These are phyloP conservation scores for Aspergillus calidoustus DNA, from an alignment of 2,329 filamentous ascomycete species.

Conservation along the genomic window DNA sequence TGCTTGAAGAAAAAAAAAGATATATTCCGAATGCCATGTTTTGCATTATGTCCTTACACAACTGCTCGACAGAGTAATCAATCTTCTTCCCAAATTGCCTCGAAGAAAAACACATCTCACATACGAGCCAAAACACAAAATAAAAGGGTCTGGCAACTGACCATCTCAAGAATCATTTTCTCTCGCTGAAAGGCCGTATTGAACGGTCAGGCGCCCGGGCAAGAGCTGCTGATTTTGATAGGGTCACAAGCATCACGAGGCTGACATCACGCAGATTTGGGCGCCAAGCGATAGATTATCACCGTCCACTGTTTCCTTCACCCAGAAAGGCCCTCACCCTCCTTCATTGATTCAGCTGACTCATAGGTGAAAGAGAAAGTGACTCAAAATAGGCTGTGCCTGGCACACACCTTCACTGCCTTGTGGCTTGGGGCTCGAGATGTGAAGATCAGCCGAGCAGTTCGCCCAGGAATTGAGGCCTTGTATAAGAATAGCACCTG, in stretches of 20 bases:
- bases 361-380: conserved; percentile 17
- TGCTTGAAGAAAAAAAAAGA: too few species aligned
- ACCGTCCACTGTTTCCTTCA: background rate
- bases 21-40: too few species aligned
- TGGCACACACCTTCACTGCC: conserved; percentile 21
- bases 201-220: conserved; percentile 10
- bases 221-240: conserved; percentile 20
- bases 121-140: background rate
- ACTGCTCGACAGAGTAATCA: background rate
- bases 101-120: background rate
- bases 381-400: conserved; percentile 23
- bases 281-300: conserved; percentile 20
- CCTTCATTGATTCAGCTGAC: conserved; percentile 24
- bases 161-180: background rate
- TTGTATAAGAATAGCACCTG: conserved; percentile 18
- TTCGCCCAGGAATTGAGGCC: background rate
- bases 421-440: conserved; percentile 20
- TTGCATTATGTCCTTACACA: too few species aligned
- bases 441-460: conserved; percentile 20
- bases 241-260: conserved; percentile 25
- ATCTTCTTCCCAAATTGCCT: background rate
- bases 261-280: conserved; percentile 19
- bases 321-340: conserved; percentile 8
- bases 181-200: background rate
- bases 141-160: conserved; percentile 7